Base-by-base conservation (phyloP, 2,329 filamentous ascomycete species). In the Diaporthe vexans region DNA sequence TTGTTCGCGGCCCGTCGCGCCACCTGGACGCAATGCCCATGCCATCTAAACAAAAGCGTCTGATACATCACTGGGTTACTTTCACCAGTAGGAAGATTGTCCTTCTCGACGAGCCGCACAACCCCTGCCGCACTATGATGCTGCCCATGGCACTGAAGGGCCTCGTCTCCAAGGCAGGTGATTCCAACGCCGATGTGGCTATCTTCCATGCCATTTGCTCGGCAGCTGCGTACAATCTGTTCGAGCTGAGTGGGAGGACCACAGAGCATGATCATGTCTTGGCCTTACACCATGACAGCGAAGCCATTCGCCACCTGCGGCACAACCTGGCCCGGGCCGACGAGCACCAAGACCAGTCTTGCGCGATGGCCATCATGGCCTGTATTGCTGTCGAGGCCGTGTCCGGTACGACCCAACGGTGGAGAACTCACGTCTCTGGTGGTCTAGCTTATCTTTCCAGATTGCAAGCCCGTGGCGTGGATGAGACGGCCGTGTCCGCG, bases 281-380 rank as follows among this genome's bases (percentile, higher is more conserved):
- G 15, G 78, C 78, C 13, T 61, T 78, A 11, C 40, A 71, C 37
- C 78, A 79, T 43, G 78, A 79, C 52, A 74, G 78, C 33, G 74
- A 77, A 37, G 78, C 78, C 43, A 79, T 79, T 17, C 68, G 51
- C 40, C 77, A 79, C 37, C 74, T 79, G 10, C 77, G 78, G 1
- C 75, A 77, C 29, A 78, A 77, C 70, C 72, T 79, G 7, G 63
- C 67, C 4, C 71, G 72, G 46, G 77, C 76, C 9, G 78, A 78
- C 57, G 73, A 74, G 17, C 77, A 79, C 54, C 75, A 73, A 33
- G 77, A 77, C 58, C 78, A 85, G 7, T 79, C 85, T 26, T 81
- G 85, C 33, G 84, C 83, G 3, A 85, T 86, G 83, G 82, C 81
- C 72, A 78, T 84, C 46, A 80, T 85, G 37, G 84, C 84, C 2